These are phyloP conservation scores for Globisporangium solare DNA, from an alignment of 352 stramenopile genomes.

Conservation along the genomic window DNA sequence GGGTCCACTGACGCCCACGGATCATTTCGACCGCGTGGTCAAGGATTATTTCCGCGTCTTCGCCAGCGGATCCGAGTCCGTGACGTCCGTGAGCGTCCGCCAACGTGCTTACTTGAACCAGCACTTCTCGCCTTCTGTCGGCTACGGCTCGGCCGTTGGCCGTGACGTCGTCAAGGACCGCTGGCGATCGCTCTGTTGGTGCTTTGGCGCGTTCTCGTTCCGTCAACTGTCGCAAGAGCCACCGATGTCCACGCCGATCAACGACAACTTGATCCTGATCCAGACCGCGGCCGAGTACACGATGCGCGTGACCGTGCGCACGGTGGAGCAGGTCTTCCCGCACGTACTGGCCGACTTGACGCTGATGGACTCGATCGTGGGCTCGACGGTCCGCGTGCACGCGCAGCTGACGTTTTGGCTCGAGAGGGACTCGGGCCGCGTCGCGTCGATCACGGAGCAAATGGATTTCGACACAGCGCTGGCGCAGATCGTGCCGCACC, in stretches of 20 bases:
- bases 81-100: background rate
- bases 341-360: slow-evolving; percentile 1
- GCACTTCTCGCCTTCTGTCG: slow-evolving; percentile 3
- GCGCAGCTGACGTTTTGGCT: slow-evolving; percentile 9
- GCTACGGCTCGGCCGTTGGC: slow-evolving; percentile 6
- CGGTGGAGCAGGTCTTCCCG: slow-evolving; percentile 6
- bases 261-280: slow-evolving; percentile 7
- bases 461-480: slow-evolving; percentile 13
- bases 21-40: slow-evolving; percentile 2
- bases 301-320: slow-evolving; percentile 8
- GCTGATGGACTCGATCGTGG: slow-evolving; percentile 3
- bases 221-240: slow-evolving; percentile 7
- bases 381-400: slow-evolving; percentile 1
- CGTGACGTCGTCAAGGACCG: slow-evolving; percentile 6
- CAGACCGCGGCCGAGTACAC: slow-evolving; percentile 10
- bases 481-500: slow-evolving; percentile 8
- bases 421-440: slow-evolving; percentile 8
- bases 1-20: background rate
- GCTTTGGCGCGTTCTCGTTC: slow-evolving; percentile 8
- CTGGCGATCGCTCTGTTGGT: slow-evolving; percentile 8
- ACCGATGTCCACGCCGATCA: slow-evolving; percentile 5
- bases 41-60: slow-evolving; percentile 11
- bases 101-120: slow-evolving; percentile 4
- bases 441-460: slow-evolving; percentile 10
- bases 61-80: background rate